A percentile compares a stretch with the other conserved stretches of the same genome.
Conservation (phyloP, 768 basidiomycete genomes). For the Rhizopogon sp. region DNA sequence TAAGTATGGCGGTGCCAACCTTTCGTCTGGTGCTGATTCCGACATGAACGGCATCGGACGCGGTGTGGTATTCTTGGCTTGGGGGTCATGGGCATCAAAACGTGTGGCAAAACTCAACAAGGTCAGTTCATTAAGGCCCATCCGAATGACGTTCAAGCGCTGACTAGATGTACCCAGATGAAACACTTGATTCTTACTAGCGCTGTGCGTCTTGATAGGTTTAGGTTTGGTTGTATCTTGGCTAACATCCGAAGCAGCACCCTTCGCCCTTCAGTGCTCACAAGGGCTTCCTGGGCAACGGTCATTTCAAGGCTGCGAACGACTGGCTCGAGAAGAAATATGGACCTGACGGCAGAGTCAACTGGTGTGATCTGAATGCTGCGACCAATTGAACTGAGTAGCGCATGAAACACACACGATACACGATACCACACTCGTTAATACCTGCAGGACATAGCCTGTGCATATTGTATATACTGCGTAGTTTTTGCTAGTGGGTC, state of each 20-base stretch:
- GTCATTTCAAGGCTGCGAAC: conserved; percentile 84
- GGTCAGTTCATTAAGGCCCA: conserved; percentile 34
- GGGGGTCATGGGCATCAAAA: conserved; percentile 86
- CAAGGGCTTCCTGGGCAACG: conserved; percentile 83
- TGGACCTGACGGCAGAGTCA: conserved; percentile 63
- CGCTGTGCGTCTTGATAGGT: conserved; percentile 45
- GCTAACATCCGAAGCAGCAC: conserved; percentile 48
- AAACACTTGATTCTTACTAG: conserved; percentile 80
- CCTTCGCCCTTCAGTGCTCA: conserved; percentile 79
- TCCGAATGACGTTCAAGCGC: not conserved
- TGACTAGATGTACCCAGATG: conserved; percentile 33
- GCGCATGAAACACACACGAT: conserved; percentile 1
- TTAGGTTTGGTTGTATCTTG: conserved; percentile 12
- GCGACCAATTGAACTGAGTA: conserved; percentile 7
- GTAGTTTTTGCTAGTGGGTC: not conserved
- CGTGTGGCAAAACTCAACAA: conserved; percentile 72
- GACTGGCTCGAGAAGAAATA: conserved; percentile 81
- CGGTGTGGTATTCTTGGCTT: conserved; percentile 84
- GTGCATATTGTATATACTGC: conserved; percentile 11
- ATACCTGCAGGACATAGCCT: conserved; percentile 16
- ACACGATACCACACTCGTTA: conserved; percentile 19
- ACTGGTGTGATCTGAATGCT: conserved; percentile 57
- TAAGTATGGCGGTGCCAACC: conserved; percentile 69
- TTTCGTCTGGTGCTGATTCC: conserved; percentile 34
- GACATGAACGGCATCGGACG: conserved; percentile 51